Evolutionary conservation across 345 rosid species (phyloP).

Genomic region (Sonneratia caseolaris): DNA sequence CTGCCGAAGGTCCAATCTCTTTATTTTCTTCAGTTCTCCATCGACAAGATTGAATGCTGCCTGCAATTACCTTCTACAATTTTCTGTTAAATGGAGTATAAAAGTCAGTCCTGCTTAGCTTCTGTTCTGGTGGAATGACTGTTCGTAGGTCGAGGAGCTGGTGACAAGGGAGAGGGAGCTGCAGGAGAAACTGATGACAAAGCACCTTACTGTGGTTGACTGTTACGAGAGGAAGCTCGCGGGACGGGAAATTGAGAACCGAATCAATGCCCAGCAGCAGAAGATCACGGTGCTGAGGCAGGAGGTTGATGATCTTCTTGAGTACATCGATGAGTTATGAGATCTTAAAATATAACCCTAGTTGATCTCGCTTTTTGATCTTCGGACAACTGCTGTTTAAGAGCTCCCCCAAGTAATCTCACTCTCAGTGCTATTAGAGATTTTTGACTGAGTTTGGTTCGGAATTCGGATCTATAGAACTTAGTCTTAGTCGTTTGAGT

Average conservation of each 20-base stretch:
- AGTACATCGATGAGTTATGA: conserved; percentile 66
- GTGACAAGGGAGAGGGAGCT: conserved; percentile 74
- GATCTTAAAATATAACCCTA: neutral
- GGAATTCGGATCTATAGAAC: neutral
- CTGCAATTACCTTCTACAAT: neutral
- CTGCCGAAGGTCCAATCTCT: conserved; percentile 51
- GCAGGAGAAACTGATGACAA: conserved; percentile 61
- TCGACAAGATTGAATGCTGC: neutral
- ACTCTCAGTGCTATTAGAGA: neutral
- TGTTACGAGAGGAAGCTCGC: conserved; percentile 14
- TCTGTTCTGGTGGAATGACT: neutral
- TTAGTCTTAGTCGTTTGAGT: no score
- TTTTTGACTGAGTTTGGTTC: neutral
- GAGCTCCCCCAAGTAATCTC: neutral
- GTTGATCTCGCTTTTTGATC: neutral
- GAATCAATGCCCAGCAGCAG: conserved; percentile 62
- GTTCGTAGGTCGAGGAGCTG: conserved; percentile 74
- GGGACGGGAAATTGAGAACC: conserved; percentile 64
- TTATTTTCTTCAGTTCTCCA: neutral
- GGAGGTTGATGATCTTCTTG: conserved; percentile 82
- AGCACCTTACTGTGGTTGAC: conserved; percentile 16
- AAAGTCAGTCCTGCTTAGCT: neutral
- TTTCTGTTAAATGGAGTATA: neutral
- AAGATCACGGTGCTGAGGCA: conserved; percentile 60
- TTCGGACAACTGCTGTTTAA: neutral